These are phyloP conservation scores for Tuber melanosporum DNA, from an alignment of 495 filamentous ascomycete species.

Conservation along the genomic window DNA sequence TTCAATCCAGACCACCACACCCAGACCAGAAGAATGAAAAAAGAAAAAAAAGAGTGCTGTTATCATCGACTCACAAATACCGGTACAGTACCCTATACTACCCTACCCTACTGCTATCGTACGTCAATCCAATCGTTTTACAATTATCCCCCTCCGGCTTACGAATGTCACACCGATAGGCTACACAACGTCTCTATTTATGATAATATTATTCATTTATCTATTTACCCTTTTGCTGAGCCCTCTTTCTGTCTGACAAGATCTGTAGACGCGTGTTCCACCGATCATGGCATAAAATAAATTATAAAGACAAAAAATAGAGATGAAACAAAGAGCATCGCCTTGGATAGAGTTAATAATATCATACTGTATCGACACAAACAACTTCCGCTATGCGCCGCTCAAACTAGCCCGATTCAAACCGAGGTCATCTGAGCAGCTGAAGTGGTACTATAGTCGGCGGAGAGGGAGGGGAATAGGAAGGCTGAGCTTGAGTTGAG, in stretches of 20 bases:
- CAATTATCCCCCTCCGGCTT: neutral
- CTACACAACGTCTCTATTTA: neutral
- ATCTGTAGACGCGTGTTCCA: neutral
- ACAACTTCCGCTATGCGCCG: neutral
- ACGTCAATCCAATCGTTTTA: neutral
- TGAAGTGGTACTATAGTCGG: neutral
- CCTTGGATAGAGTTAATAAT: neutral
- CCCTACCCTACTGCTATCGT: neutral
- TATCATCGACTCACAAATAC: neutral
- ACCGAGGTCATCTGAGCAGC: neutral
- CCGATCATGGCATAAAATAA: neutral
- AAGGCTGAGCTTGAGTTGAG: neutral
- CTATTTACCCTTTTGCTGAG: neutral
- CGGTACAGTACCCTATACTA: too few relatives aligned
- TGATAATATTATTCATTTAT: neutral
- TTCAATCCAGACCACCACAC: conserved; percentile 1
- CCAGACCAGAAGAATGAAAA: neutral
- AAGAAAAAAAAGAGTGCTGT: neutral
- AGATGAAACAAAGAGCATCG: neutral
- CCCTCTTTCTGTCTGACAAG: neutral
- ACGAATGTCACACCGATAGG: neutral
- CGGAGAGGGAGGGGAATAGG: neutral
- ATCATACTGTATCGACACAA: neutral
- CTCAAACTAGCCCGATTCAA: neutral
- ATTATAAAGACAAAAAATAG: neutral